Conservation (phyloP, 768 basidiomycete genomes). For the Amanita pallidorosea region DNA sequence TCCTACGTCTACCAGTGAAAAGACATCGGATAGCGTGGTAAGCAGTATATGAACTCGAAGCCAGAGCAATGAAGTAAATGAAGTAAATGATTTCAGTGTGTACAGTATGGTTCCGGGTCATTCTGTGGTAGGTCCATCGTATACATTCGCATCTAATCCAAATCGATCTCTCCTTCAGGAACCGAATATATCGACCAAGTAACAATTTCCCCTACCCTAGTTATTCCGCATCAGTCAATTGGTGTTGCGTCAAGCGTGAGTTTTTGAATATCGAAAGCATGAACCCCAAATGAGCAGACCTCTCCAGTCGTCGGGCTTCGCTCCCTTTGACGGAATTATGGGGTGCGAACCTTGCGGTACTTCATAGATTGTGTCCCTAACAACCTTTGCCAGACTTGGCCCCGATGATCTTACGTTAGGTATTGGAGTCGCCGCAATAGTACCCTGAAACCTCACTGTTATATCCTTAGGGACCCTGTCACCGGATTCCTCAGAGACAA, state of each 20-base stretch:
- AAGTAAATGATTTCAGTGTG: conserved; percentile 22
- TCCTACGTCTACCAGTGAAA: conserved; percentile 35
- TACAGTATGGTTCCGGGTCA: conserved; percentile 50
- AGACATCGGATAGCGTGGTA: conserved; percentile 39
- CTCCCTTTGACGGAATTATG: conserved; percentile 51
- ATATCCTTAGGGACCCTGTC: conserved; percentile 20
- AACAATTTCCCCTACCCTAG: conserved; percentile 35
- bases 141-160: neutral
- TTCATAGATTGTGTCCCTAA: neutral
- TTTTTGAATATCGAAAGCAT: neutral
- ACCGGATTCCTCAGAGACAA: conserved; percentile 15
- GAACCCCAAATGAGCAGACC: neutral
- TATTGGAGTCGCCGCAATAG: conserved; percentile 9
- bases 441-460: neutral
- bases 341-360: conserved; percentile 29
- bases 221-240: conserved; percentile 43
- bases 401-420: conserved; percentile 44
- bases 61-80: neutral
- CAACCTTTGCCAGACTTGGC: conserved; percentile 37
- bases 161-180: conserved; percentile 15
- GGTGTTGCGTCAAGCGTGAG: conserved; percentile 43
- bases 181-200: conserved; percentile 45
- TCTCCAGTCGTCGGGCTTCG: conserved; percentile 29
- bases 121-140: conserved; percentile 34
- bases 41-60: conserved; percentile 10